phyloP scores from a whole-genome alignment of 352 stramenopile species.

The Pythium inflatum region DNA sequence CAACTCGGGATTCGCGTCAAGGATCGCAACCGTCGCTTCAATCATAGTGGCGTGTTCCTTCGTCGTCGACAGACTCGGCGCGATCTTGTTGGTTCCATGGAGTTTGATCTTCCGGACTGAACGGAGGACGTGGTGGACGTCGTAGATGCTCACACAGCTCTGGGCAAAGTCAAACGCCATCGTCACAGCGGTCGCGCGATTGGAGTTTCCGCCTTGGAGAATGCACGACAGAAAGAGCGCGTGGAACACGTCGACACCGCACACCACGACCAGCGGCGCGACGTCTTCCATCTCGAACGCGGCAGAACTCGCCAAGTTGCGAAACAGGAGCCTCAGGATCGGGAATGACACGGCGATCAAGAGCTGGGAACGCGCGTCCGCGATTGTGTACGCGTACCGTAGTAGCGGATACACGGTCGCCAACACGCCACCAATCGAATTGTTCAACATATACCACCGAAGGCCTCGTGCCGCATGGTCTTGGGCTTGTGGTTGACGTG shows the following conservation, averaged over 20 bases:
- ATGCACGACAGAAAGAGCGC: slow-evolving; percentile 24
- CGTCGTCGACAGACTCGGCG: too few species aligned
- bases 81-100: too few species aligned
- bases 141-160: neutral
- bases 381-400: slow-evolving; percentile 16
- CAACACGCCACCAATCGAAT: slow-evolving; percentile 26
- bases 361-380: neutral
- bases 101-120: too few species aligned
- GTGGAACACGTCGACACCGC: slow-evolving; percentile 31
- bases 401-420: too few species aligned
- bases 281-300: slow-evolving; percentile 28
- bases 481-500: neutral
- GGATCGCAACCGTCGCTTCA: too few species aligned
- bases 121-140: too few species aligned
- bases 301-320: too few species aligned
- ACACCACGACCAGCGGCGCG: slow-evolving; percentile 28
- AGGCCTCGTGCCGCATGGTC: neutral
- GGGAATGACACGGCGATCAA: slow-evolving; percentile 31
- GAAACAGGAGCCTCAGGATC: slow-evolving; percentile 44
- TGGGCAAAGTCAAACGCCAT: slow-evolving; percentile 14
- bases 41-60: too few species aligned
- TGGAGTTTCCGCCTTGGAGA: slow-evolving; percentile 7
- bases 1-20: too few species aligned
- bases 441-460: slow-evolving; percentile 17
- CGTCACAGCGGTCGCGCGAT: neutral